These are phyloP conservation scores for Parietaria judaica DNA, from an alignment of 306 rosid genomes.

Conservation along the genomic window DNA sequence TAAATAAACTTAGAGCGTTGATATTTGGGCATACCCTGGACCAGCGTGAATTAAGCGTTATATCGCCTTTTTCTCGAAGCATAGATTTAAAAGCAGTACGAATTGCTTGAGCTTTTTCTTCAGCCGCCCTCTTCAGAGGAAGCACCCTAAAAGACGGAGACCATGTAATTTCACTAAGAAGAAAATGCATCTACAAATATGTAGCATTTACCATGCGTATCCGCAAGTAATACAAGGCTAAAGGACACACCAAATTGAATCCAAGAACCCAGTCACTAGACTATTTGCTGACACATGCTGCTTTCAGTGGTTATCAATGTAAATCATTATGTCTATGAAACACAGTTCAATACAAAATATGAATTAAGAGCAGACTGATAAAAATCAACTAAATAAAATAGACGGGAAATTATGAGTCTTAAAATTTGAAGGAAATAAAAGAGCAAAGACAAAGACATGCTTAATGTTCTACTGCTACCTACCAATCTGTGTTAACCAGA, in stretches of 20 bases:
- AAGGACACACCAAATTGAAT: slow-evolving; percentile 59
- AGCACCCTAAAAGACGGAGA: slow-evolving; percentile 56
- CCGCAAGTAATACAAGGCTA: slow-evolving; percentile 39
- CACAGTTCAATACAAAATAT: slow-evolving; percentile 53
- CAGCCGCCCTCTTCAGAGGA: slow-evolving; percentile 80
- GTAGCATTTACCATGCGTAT: slow-evolving; percentile 43
- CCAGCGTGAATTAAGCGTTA: slow-evolving; percentile 82
- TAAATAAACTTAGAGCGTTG: background rate
- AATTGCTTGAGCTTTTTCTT: slow-evolving; percentile 72
- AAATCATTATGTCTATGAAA: slow-evolving; percentile 76
- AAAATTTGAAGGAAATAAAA: no score
- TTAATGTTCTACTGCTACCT: no score
- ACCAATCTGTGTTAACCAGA: no score
- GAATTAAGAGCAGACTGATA: slow-evolving; percentile 32
- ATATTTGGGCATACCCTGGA: slow-evolving; percentile 55
- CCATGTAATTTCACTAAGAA: slow-evolving; percentile 23
- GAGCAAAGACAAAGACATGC: no score
- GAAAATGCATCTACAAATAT: slow-evolving; percentile 13
- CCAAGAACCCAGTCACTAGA: slow-evolving; percentile 65
- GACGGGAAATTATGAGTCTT: slow-evolving; percentile 6
- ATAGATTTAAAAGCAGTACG: slow-evolving; percentile 72
- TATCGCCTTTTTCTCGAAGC: slow-evolving; percentile 75
- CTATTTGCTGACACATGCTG: slow-evolving; percentile 77
- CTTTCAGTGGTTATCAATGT: slow-evolving; percentile 65
- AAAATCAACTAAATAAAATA: slow-evolving; percentile 19